phyloP scores from a whole-genome alignment of 2,329 filamentous ascomycete species.

The Cyphellophora europaea region DNA sequence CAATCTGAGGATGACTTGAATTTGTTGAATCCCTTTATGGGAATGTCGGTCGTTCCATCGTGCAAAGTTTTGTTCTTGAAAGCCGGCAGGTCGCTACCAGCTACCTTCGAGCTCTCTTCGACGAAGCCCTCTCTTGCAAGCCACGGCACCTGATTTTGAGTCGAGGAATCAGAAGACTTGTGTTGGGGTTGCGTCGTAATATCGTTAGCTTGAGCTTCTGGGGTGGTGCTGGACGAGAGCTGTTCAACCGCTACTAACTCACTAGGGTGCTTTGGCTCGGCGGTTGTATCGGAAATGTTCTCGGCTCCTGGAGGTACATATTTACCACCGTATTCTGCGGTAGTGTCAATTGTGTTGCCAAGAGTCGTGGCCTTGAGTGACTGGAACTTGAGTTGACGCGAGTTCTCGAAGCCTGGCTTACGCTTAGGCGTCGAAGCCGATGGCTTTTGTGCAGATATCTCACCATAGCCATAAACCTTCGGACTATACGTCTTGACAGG shows the following conservation, averaged over 20 bases:
- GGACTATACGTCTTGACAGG: slow-evolving; percentile 17
- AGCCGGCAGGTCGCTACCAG: too few relatives aligned
- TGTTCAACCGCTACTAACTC: neutral
- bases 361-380: slow-evolving; percentile 10
- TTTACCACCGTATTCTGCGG: slow-evolving; percentile 11
- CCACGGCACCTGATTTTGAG: neutral
- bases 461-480: slow-evolving; percentile 14
- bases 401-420: slow-evolving; percentile 6
- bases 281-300: neutral
- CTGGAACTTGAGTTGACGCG: slow-evolving; percentile 11
- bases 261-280: neutral
- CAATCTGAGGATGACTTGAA: neutral
- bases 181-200: neutral
- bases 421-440: neutral
- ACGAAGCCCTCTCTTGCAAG: neutral
- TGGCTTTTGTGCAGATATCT: slow-evolving; percentile 1
- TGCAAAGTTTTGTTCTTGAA: too few relatives aligned
- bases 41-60: neutral
- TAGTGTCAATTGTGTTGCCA: slow-evolving; percentile 18
- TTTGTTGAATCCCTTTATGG: neutral
- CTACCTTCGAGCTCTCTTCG: neutral
- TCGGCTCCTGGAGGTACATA: slow-evolving; percentile 2
- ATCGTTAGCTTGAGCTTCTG: neutral
- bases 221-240: neutral
- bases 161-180: neutral